Evolutionary conservation across 306 rosid species (phyloP), one percentile per base, ranked within the genome.

Genomic region (Cucurbita ficifolia): DNA sequence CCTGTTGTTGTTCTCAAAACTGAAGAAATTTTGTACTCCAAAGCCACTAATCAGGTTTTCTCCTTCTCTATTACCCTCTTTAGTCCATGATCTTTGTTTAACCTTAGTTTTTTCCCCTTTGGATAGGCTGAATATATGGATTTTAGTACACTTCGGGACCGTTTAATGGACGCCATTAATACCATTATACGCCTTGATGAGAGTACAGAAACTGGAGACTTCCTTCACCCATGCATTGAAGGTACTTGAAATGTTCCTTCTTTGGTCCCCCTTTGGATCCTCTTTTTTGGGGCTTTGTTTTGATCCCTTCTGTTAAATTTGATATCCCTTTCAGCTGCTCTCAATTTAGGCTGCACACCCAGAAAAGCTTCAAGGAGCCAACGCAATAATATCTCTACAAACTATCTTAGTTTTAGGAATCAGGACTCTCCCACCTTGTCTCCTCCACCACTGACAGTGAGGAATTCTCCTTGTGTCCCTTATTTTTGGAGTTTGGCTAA

Each of bases 181-280:
- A 87, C 87, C 43, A 84, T 91, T 40, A 83, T 89, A 76, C 82
- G 91, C 49, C 84, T 80, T 4, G 91, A 91, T 60, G 86, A 82
- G 73, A 74, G 79, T 43, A 56, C 80, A 7, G 88, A 91, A 84
- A 83, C 86, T 50, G 92, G 88, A 81, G 75, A 84, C 71, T 81
- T 83, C 81, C 83, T 91, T 82, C 88, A 79, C 68, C 97, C 96
- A 81, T 91, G 97, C 81, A 86, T 91, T 77, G 97, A 91, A 91
- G 97, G 96, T 91, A 84, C 51, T 21, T 50, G 8, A 48, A 22
- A 46, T 4, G 21, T 17, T 69, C 36, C 50, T 72, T 52, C 39
- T 72, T 10, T 51, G 29, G 51, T 51, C 75, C 46, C 61, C 50
- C 1, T 71, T 13, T 72, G 76, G 2, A 18, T 56, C 35, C 8